Percentiles rank a stretch among this genome's conserved stretches.
Conservation (phyloP, 768 basidiomycete genomes). For the Boletus vinaceobasis region DNA sequence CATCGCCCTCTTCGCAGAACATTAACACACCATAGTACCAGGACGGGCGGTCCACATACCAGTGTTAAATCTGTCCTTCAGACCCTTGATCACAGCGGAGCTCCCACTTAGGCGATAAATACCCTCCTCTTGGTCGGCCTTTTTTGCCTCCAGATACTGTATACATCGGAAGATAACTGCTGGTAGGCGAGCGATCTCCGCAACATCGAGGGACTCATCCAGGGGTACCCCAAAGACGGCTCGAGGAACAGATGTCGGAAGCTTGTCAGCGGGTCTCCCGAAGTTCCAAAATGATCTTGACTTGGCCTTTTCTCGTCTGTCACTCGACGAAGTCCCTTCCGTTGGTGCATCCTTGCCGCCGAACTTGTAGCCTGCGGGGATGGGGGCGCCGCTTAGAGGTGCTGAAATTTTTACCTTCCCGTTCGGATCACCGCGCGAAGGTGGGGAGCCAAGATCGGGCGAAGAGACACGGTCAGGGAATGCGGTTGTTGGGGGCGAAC, state of each 20-base stretch:
- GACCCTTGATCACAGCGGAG: slow-evolving; percentile 88
- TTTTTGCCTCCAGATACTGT: slow-evolving; percentile 90
- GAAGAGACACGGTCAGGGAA: slow-evolving; percentile 38
- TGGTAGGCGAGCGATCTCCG: slow-evolving; percentile 86
- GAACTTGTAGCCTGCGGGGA: slow-evolving; percentile 89
- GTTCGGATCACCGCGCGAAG: slow-evolving; percentile 47
- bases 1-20: slow-evolving; percentile 77
- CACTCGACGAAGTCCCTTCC: slow-evolving; percentile 43
- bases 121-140: slow-evolving; percentile 95
- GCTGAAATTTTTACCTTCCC: slow-evolving; percentile 85
- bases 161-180: slow-evolving; percentile 95
- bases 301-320: slow-evolving; percentile 89
- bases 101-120: slow-evolving; percentile 95
- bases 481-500: slow-evolving; percentile 41
- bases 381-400: slow-evolving; percentile 79
- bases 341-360: slow-evolving; percentile 65
- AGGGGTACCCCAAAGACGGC: slow-evolving; percentile 88
- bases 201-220: slow-evolving; percentile 83
- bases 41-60: slow-evolving; percentile 46
- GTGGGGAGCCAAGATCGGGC: slow-evolving; percentile 51
- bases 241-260: slow-evolving; percentile 45
- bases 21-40: slow-evolving; percentile 5
- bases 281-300: slow-evolving; percentile 94
- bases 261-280: slow-evolving; percentile 55
- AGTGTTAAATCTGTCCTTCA: slow-evolving; percentile 90